Base-by-base conservation (phyloP, 352 stramenopile species). In the Aphanomyces cochlioides region DNA sequence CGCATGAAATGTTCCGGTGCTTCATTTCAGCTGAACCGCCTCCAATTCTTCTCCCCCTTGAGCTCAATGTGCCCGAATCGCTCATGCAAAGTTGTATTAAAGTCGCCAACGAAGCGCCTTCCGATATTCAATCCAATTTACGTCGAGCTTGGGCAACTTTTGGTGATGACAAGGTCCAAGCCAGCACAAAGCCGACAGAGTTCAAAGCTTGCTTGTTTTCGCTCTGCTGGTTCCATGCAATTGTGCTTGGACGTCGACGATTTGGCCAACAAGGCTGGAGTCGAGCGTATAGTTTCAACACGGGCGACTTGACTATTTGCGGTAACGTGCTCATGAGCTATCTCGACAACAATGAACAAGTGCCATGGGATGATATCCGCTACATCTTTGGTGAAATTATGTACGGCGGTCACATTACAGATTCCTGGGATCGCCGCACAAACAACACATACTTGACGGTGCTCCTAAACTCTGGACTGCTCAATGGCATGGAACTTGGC, bases 371-470 rank as follows among this genome's bases (percentile, higher is more conserved):
- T 76, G 95, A 98, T 79, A 72, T 98, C 5, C 88, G 95, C 13
- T 98, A 98, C 74, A 90, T 98, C 50, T 98, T 98, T 74, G 94
- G 94, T 38, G 93, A 98, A 77, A 98, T 98, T 78, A 98, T 98
- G 94, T 98, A 98, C 78, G 94, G 94, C 40, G 94, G 94, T 8
- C 93, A 98, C 73, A 98, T 98, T 68, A 98, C 94, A 10, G 93
- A 98, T 69, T 89, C 93, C 8, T 98, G 94, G 94, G 94, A 98
- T 77, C 90, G 93, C 38, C 88, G 94, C 57, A 98, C 92, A n/a
- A 96, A 96, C 80, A 98, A 98, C 73, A 97, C 92, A 50, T 98
- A 98, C 73, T 74, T 98, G 58, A 77, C 79, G 13, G 89, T 97
- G 69, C 77, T 97, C 15, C 89, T 98, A 60, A 91, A 97, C 56